Conservation (phyloP, 2,329 filamentous ascomycete genomes). For the Cladophialophora psammophila region DNA sequence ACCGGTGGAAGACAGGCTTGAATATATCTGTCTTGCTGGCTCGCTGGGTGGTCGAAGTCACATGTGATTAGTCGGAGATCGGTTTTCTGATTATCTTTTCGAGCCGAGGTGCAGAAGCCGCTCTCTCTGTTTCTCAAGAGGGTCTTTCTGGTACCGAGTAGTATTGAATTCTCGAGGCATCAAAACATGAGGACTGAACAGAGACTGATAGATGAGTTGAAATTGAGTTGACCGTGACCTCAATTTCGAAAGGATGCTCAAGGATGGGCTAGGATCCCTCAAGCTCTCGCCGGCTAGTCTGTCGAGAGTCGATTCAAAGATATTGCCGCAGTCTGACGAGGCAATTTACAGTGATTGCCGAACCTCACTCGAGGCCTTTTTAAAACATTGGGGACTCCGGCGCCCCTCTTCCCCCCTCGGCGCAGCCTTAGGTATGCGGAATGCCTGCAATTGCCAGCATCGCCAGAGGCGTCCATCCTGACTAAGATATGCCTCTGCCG, state of each 20-base stretch:
- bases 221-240: not conserved
- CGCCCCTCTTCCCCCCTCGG: no score
- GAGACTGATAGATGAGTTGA: not conserved
- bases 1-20: not conserved
- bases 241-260: not conserved
- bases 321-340: no score
- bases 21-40: not conserved
- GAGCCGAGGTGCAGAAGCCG: constrained; percentile 7
- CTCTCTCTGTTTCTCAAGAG: not conserved
- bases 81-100: not conserved
- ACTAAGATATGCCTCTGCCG: constrained; percentile 31
- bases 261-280: no score
- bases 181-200: not conserved
- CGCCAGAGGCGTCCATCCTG: constrained; percentile 17
- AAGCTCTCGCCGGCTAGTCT: no score
- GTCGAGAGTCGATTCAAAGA: no score
- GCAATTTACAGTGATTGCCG: no score
- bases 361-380: no score
- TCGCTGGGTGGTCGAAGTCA: not conserved
- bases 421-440: no score
- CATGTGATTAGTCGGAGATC: constrained; percentile 17
- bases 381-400: no score
- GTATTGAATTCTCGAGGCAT: not conserved
- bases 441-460: not conserved
- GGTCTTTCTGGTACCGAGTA: no score